These are phyloP conservation scores for Fusarium sp. DNA, from an alignment of 2,329 filamentous ascomycete genomes.

Conservation along the genomic window DNA sequence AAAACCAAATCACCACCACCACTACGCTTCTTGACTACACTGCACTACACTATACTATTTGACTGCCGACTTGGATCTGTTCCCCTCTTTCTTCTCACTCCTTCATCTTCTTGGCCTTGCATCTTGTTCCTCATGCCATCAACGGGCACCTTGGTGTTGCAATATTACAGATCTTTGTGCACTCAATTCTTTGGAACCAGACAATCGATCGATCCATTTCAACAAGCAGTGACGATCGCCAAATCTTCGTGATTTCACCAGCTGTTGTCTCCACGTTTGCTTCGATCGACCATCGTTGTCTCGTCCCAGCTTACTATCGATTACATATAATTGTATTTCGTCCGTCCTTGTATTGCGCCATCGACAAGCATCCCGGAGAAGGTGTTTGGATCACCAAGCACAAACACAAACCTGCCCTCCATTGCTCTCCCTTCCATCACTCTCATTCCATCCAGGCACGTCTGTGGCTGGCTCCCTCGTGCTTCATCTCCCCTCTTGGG, in stretches of 20 bases:
- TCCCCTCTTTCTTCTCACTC: constrained; percentile 29
- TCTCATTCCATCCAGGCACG: constrained; percentile 21
- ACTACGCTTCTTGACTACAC: neutral
- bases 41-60: neutral
- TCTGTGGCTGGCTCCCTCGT: constrained; percentile 29
- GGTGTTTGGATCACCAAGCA: constrained; percentile 19
- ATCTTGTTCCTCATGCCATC: constrained; percentile 14
- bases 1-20: constrained; percentile 37
- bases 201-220: constrained; percentile 22
- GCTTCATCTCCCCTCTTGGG: constrained; percentile 24
- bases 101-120: constrained; percentile 21
- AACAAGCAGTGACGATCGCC: constrained; percentile 30
- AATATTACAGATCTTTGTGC: constrained; percentile 13
- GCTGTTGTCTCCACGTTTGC: neutral
- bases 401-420: constrained; percentile 17
- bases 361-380: constrained; percentile 10
- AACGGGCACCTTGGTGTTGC: constrained; percentile 6
- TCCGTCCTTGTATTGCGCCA: constrained; percentile 6
- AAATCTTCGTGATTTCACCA: constrained; percentile 16
- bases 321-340: constrained; percentile 9
- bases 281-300: neutral
- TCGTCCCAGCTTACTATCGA: constrained; percentile 7
- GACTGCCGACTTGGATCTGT: constrained; percentile 31
- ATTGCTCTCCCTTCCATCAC: constrained; percentile 15
- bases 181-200: constrained; percentile 15